These are phyloP conservation scores for Beauveria sp. DNA, from an alignment of 2,329 filamentous ascomycete genomes.

Conservation along the genomic window DNA sequence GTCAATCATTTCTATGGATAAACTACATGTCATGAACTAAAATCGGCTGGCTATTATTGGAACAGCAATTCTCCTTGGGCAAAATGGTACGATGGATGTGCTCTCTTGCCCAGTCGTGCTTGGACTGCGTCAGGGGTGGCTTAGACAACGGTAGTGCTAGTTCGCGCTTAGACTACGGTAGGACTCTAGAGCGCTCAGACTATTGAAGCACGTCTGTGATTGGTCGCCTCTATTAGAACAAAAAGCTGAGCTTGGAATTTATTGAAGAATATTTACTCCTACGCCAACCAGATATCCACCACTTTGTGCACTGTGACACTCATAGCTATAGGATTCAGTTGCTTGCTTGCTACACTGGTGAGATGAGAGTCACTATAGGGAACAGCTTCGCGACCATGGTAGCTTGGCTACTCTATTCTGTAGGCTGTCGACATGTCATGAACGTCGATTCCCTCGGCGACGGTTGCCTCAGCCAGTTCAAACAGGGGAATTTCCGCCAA, in stretches of 20 bases:
- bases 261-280: no score
- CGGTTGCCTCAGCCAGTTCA: not conserved
- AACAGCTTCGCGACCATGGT: not conserved
- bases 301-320: no score
- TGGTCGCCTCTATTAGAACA: no score
- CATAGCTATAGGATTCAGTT: no score
- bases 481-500: not conserved
- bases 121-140: not conserved
- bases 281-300: no score
- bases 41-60: no score
- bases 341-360: no score
- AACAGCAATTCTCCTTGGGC: not conserved
- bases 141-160: not conserved
- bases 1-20: not conserved
- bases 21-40: not conserved
- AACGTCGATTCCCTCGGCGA: not conserved
- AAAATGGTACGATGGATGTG: not conserved
- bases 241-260: no score
- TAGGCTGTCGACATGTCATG: not conserved
- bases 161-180: not conserved
- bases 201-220: no score
- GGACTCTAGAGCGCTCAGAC: no score
- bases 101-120: not conserved
- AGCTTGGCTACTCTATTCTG: not conserved
- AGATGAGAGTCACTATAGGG: no score